phyloP scores from a whole-genome alignment of 2,329 filamentous ascomycete species.

The Hypomyces rosellus region DNA sequence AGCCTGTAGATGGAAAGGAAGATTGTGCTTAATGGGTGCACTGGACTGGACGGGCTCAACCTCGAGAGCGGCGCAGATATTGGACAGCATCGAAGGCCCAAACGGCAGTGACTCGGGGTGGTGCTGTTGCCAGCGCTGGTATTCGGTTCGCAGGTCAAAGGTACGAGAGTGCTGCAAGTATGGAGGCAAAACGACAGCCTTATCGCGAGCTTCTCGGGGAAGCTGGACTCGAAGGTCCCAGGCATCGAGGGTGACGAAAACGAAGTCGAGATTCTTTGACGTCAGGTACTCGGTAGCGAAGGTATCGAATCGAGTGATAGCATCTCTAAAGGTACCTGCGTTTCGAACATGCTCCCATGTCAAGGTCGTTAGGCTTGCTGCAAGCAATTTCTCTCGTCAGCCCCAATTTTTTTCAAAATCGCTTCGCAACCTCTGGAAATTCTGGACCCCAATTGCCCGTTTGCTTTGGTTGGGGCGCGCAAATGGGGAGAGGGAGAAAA shows the following conservation, averaged over 20 bases:
- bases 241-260: conserved; percentile 95
- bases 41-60: conserved; percentile 97
- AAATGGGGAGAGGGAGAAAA: conserved; percentile 6
- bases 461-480: background rate
- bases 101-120: conserved; percentile 97
- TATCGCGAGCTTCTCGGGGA: conserved; percentile 94
- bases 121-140: conserved; percentile 97
- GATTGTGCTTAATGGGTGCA: conserved; percentile 96
- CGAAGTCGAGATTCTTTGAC: conserved; percentile 89
- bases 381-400: conserved; percentile 13
- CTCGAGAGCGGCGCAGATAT: conserved; percentile 96
- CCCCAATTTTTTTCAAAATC: conserved; percentile 7
- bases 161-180: conserved; percentile 97
- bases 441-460: conserved; percentile 4
- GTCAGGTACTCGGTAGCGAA: conserved; percentile 90
- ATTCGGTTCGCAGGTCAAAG: conserved; percentile 94
- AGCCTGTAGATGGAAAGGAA: conserved; percentile 95
- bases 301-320: conserved; percentile 87
- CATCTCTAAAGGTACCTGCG: conserved; percentile 94
- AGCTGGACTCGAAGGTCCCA: conserved; percentile 98
- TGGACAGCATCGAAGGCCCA: conserved; percentile 88
- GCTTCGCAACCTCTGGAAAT: conserved; percentile 6
- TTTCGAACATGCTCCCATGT: conserved; percentile 99
- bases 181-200: conserved; percentile 90
- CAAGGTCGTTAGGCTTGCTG: conserved; percentile 92